Conservation (phyloP, 768 basidiomycete genomes). For the Tulasnella calospora region DNA sequence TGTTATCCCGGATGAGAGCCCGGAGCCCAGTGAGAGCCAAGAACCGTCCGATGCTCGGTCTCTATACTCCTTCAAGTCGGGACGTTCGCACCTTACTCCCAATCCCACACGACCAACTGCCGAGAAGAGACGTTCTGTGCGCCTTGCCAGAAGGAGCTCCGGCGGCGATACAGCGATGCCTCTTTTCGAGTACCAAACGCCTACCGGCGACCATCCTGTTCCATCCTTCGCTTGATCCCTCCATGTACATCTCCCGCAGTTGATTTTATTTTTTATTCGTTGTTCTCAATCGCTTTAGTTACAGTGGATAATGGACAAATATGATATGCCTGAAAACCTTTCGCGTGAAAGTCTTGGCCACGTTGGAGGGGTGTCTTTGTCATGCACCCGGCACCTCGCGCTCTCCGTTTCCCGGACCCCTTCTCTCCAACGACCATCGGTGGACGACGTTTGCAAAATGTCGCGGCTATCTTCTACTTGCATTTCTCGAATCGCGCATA, state of each 20-base stretch:
- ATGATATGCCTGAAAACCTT: neutral
- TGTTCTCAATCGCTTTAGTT: constrained; percentile 4
- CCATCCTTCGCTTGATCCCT: neutral
- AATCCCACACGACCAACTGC: constrained; percentile 7
- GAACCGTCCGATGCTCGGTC: constrained; percentile 1
- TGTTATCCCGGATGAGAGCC: neutral
- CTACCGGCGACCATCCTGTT: constrained; percentile 9
- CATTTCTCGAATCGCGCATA: constrained; percentile 15
- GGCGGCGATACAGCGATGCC: constrained; percentile 19
- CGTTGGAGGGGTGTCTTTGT: neutral
- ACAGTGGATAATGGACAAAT: constrained; percentile 4
- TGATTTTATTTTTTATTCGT: constrained; percentile 1
- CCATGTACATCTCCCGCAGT: neutral
- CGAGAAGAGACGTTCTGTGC: constrained; percentile 18
- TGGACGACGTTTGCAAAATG: neutral
- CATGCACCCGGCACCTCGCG: neutral
- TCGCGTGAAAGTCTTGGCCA: neutral
- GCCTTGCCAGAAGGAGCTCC: constrained; percentile 22
- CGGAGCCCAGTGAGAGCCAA: neutral
- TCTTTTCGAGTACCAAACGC: constrained; percentile 16
- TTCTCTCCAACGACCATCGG: neutral
- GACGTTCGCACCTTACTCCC: constrained; percentile 18
- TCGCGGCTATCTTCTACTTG: neutral
- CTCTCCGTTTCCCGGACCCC: neutral
- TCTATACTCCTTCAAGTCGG: neutral